phyloP scores from a whole-genome alignment of 2,329 filamentous ascomycete species.

The Amesomyces nigricolor region DNA sequence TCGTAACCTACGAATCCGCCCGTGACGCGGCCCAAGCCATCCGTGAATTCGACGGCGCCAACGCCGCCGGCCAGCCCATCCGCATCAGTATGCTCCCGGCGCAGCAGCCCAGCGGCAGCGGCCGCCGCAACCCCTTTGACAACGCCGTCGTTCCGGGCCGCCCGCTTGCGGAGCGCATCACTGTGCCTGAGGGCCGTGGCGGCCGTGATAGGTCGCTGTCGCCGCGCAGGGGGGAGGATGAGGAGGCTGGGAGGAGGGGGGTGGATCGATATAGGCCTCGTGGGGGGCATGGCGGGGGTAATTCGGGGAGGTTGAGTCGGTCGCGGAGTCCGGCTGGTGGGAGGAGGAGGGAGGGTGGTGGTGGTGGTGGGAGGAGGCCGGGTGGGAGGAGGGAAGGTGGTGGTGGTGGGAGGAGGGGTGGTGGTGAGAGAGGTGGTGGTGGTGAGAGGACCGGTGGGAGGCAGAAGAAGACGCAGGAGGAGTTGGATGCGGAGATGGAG shows the following conservation, averaged over 20 bases:
- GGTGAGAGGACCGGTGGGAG: conserved; percentile 49
- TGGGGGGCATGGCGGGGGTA: conserved; percentile 33
- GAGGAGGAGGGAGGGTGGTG: conserved; percentile 28
- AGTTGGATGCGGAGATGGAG: conserved; percentile 94
- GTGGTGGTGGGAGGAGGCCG: conserved; percentile 30
- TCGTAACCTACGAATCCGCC: conserved; percentile 68
- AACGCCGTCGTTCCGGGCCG: conserved; percentile 50
- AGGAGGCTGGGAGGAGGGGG: conserved; percentile 57
- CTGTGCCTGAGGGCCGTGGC: conserved; percentile 34
- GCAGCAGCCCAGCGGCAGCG: conserved; percentile 41
- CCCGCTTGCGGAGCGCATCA: conserved; percentile 57
- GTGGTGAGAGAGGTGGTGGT: conserved; percentile 36
- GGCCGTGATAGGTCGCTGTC: conserved; percentile 47
- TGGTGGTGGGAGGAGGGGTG: conserved; percentile 28
- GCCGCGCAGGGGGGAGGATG: conserved; percentile 39
- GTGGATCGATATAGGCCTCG: conserved; percentile 74
- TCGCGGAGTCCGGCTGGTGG: conserved; percentile 54
- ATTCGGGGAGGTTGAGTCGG: conserved; percentile 31
- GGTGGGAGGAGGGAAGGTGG: conserved; percentile 24
- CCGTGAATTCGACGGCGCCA: conserved; percentile 78
- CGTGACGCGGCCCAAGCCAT: conserved; percentile 71
- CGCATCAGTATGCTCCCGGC: conserved; percentile 60
- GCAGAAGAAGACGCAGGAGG: conserved; percentile 80
- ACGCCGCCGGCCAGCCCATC: conserved; percentile 85
- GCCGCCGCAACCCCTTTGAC: conserved; percentile 51